phyloP scores from a whole-genome alignment of 208 protist species.

The Herpetomonas samuelpessoai region DNA sequence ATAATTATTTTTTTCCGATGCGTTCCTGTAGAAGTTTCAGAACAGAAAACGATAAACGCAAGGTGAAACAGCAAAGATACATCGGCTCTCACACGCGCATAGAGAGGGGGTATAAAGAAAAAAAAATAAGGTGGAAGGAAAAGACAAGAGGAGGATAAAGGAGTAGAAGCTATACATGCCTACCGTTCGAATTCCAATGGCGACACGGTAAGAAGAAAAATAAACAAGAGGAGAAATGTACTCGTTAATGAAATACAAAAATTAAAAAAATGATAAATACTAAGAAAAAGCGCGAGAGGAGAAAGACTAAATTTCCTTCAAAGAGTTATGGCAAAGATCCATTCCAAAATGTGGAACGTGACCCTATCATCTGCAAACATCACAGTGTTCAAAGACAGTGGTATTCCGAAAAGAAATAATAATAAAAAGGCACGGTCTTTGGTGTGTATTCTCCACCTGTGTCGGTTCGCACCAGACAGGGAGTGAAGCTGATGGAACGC shows the following conservation, averaged over 20 bases:
- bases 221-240: neutral
- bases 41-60: too few species aligned
- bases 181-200: neutral
- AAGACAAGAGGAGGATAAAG: neutral
- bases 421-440: too few species aligned
- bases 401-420: too few species aligned
- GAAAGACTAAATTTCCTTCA: conserved; percentile 1
- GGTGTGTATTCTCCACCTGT: too few species aligned
- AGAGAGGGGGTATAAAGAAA: neutral
- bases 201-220: neutral
- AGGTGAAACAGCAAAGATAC: too few species aligned
- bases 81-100: too few species aligned
- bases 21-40: too few species aligned
- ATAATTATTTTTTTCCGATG: too few species aligned
- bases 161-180: neutral
- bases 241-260: neutral
- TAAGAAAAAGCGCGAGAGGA: conserved; percentile 8
- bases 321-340: conserved; percentile 1
- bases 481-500: too few species aligned
- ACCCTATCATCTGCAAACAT: neutral
- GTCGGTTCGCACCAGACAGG: too few species aligned
- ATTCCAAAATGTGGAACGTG: conserved; percentile 7
- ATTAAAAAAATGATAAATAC: neutral
- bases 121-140: conserved; percentile 2
- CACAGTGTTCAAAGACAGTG: too few species aligned